A percentile compares a stretch with the other conserved stretches of the same genome.
phyloP scores from a whole-genome alignment of 768 basidiomycete genomes.

The Butyriboletus loyo region DNA sequence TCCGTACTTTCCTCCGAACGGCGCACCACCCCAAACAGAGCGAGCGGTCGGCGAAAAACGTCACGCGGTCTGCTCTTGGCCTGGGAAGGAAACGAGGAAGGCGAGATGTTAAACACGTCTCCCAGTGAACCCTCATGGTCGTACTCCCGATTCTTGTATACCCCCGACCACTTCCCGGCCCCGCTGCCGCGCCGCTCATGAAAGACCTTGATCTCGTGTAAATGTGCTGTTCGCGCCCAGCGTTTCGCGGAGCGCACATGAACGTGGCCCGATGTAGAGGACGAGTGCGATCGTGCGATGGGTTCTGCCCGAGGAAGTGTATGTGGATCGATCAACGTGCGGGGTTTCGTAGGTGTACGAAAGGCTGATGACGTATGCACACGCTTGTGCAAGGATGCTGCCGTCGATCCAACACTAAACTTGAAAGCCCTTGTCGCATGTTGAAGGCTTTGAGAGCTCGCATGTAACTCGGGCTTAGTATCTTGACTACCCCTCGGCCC shows the following conservation, averaged over 20 bases:
- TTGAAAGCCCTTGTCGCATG: not conserved
- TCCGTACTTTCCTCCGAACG: conserved; percentile 19
- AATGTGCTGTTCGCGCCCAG: conserved; percentile 65
- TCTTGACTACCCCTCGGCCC: not conserved
- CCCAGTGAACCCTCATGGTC: not conserved
- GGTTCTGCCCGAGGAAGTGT: conserved; percentile 18
- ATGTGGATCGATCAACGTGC: conserved; percentile 22
- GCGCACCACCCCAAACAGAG: conserved; percentile 6
- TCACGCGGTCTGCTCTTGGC: not conserved
- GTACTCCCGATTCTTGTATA: conserved; percentile 13
- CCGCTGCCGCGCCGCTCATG: conserved; percentile 13
- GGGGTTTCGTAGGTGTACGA: conserved; percentile 25
- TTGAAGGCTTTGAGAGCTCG: not conserved
- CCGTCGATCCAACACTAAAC: not conserved
- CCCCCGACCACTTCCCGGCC: conserved; percentile 2
- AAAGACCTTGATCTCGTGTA: conserved; percentile 54
- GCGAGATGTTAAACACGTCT: conserved; percentile 17
- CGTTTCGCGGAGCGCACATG: conserved; percentile 41
- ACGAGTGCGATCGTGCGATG: conserved; percentile 23
- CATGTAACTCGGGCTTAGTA: not conserved
- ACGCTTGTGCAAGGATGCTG: conserved; percentile 10
- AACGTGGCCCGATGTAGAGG: conserved; percentile 13
- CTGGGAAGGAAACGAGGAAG: not conserved
- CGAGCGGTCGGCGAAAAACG: conserved; percentile 1
- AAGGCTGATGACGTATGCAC: not conserved